Evolutionary conservation across 768 basidiomycete species (phyloP).

Genomic region (Leccinum arenicola): DNA sequence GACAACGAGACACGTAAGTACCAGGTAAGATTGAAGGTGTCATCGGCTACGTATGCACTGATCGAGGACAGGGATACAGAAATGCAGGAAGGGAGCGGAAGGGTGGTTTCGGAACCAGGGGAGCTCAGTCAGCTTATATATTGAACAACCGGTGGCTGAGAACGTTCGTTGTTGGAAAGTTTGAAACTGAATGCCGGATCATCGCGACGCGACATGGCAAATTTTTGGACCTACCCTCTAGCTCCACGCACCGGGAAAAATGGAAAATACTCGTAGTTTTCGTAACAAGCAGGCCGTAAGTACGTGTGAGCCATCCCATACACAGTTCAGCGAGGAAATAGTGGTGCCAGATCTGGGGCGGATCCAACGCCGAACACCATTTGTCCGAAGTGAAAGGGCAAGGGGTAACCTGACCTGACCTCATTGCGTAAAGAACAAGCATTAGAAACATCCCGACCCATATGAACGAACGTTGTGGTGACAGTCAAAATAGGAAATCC

Average conservation of each 20-base stretch:
- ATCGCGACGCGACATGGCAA: neutral
- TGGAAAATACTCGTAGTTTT: slow-evolving; percentile 1
- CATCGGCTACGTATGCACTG: slow-evolving; percentile 20
- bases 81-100: neutral
- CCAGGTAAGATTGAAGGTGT: slow-evolving; percentile 25
- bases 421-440: neutral
- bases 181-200: slow-evolving; percentile 4
- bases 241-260: slow-evolving; percentile 2
- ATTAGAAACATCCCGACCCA: neutral
- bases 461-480: neutral
- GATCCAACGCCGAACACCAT: neutral
- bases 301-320: slow-evolving; percentile 3
- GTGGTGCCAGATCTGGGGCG: neutral
- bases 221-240: neutral
- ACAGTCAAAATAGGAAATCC: neutral
- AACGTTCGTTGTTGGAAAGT: neutral
- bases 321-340: neutral
- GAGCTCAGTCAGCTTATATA: slow-evolving; percentile 24
- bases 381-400: neutral
- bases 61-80: neutral
- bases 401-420: neutral
- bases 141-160: slow-evolving; percentile 22
- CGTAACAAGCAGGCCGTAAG: slow-evolving; percentile 11
- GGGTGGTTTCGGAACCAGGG: neutral
- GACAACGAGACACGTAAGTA: slow-evolving; percentile 7